Conservation (phyloP, 345 rosid species). For the Populus davidiana region DNA sequence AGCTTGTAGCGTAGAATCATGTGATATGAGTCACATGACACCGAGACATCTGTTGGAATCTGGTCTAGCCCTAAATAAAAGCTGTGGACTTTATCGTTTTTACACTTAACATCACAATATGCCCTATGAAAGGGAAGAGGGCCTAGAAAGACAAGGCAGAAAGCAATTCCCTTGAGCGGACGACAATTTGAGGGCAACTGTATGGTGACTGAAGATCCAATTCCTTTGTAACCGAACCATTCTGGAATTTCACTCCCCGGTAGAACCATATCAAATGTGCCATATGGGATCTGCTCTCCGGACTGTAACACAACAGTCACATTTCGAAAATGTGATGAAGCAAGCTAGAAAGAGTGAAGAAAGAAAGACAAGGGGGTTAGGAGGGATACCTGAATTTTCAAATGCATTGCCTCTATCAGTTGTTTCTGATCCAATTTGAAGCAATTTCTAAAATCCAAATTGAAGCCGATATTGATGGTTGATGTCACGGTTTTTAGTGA, state of each 20-base stretch:
- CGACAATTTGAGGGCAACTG: not conserved
- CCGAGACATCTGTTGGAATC: no score
- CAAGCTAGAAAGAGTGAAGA: not conserved
- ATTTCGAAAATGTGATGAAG: not conserved
- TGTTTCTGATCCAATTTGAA: not conserved
- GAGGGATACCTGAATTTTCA: not conserved
- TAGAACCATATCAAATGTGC: not conserved
- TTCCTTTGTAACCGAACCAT: slow-evolving; percentile 1
- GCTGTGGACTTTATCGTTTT: no score
- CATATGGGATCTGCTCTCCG: fast-evolving
- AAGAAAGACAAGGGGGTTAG: not conserved
- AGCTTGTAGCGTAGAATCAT: no score
- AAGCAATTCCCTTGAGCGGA: not conserved
- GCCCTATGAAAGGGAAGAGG: no score
- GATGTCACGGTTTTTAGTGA: not conserved
- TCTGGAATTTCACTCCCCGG: slow-evolving; percentile 19
- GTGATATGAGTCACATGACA: no score
- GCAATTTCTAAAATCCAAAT: not conserved
- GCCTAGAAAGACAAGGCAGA: not conserved
- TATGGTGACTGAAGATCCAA: not conserved
- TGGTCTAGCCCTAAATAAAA: no score
- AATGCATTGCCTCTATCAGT: not conserved
- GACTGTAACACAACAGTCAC: not conserved
- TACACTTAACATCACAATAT: no score
- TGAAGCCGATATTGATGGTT: no score